Conservation (phyloP, 2,329 filamentous ascomycete genomes). For the Phoma herbarum region DNA sequence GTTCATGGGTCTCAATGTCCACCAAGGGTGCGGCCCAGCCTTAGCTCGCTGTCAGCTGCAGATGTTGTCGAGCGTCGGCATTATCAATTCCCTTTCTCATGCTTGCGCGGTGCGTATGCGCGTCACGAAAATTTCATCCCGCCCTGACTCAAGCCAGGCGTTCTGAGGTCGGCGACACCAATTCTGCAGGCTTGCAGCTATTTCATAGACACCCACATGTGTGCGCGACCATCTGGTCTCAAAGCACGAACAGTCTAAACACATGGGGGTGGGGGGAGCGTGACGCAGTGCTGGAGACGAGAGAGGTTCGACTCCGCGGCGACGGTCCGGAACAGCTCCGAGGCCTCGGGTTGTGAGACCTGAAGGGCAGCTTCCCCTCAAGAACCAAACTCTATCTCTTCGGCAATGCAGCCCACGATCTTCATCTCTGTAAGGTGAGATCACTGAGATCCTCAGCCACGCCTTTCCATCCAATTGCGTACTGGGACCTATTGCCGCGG, state of each 20-base stretch:
- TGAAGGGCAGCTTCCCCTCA: neutral
- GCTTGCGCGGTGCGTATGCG: neutral
- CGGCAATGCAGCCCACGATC: neutral
- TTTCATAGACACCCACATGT: neutral
- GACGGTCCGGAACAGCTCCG: constrained; percentile 1
- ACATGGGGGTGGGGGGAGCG: neutral
- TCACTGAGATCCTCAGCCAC: neutral
- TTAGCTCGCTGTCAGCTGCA: neutral
- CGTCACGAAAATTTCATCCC: constrained; percentile 1
- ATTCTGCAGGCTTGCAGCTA: neutral
- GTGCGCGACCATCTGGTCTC: neutral
- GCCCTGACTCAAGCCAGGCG: neutral
- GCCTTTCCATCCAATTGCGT: neutral
- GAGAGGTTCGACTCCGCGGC: neutral
- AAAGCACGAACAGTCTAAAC: neutral
- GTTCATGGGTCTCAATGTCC: neutral
- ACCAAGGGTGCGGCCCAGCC: neutral
- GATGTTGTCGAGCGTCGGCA: neutral
- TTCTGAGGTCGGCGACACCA: neutral
- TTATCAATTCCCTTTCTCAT: neutral
- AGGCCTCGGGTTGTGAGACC: neutral
- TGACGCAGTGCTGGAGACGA: constrained; percentile 1
- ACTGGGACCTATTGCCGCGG: neutral
- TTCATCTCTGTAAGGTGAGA: neutral
- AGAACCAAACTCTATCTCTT: neutral